phyloP scores from a whole-genome alignment of 2,329 filamentous ascomycete species.

The Penicillium sp. region DNA sequence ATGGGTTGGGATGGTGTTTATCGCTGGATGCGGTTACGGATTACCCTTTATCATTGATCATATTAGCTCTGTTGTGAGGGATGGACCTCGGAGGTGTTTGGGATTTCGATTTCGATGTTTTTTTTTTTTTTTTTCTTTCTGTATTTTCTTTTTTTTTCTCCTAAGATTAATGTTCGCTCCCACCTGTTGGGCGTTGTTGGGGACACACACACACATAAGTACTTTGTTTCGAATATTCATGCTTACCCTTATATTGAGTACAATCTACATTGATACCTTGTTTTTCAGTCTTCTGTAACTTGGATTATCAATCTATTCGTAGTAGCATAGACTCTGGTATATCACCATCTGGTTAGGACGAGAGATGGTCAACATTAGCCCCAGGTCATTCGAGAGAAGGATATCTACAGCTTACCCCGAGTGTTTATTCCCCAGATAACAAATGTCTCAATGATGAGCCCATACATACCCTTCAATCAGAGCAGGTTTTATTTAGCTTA shows the following conservation, averaged over 20 bases:
- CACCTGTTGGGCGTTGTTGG: not conserved
- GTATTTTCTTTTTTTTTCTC: not conserved
- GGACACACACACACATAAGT: not conserved
- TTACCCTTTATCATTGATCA: constrained; percentile 5
- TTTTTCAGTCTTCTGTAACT: not conserved
- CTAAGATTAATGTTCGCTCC: not conserved
- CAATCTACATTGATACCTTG: not conserved
- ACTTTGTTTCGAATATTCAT: not conserved
- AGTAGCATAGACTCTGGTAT: not conserved
- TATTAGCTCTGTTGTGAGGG: constrained; percentile 5
- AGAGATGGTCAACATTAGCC: not conserved
- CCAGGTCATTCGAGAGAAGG: not conserved
- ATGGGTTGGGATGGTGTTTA: constrained; percentile 6
- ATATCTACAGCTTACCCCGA: too few relatives aligned
- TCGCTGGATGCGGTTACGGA: not conserved
- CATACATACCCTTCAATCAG: too few relatives aligned
- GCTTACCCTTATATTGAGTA: not conserved
- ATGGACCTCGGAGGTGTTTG: constrained; percentile 1
- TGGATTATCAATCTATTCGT: not conserved
- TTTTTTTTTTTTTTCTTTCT: not conserved
- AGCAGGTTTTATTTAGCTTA: too few relatives aligned
- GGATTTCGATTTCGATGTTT: not conserved
- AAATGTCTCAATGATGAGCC: too few relatives aligned
- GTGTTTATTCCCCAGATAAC: too few relatives aligned
- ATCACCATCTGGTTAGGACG: not conserved